Evolutionary conservation across 768 basidiomycete genomes (phyloP), one percentile per base, ranked within the genome.

Genomic region (Leccinum arenicola): DNA sequence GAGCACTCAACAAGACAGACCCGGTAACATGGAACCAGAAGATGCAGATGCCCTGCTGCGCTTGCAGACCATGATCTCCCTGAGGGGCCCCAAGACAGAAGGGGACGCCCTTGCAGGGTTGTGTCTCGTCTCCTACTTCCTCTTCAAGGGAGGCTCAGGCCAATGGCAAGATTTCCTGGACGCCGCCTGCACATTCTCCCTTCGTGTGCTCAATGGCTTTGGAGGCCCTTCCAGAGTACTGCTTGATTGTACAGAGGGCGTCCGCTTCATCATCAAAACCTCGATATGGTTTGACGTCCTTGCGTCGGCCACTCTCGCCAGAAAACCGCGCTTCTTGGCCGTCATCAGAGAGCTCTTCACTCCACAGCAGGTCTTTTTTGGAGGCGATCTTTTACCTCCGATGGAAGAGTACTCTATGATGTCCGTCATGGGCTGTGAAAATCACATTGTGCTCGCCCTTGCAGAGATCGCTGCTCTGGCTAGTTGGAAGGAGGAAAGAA

Each of bases 221-320:
- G 65, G 66, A 33, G 76, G 78, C 25, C 77, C 81, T 9, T 73
- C 75, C 55, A 76, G 78, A 51, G 79, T 80, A 7, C 77, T 89
- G 12, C 58, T 76, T 35, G 57, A 61, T 15, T 84, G 81, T 64
- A 62, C 68, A 21, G 80, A 77, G 77, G 84, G 76, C 74, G 80
- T 76, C 70, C 82, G 74, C 38, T 92, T 92, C 73, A 86, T 93
- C 68, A 80, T 92, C 74, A 91, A 91, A 72, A 88, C 91, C 27
- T 84, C 88, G 15, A 85, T 93, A 56, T 93, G 91, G 91, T 91
- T 93, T 70, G 91, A 93, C 69, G 89, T 93, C 36, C 79, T 93
- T 54, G 90, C 89, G 7, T 84, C 87, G 1, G 81, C 87, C 53
- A 89, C 90, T n/a, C 84, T 82, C n/a, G 76, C 80, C 61, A 65